Base-by-base conservation (phyloP, 148 eudicot species). In the Spergularia bocconei region DNA sequence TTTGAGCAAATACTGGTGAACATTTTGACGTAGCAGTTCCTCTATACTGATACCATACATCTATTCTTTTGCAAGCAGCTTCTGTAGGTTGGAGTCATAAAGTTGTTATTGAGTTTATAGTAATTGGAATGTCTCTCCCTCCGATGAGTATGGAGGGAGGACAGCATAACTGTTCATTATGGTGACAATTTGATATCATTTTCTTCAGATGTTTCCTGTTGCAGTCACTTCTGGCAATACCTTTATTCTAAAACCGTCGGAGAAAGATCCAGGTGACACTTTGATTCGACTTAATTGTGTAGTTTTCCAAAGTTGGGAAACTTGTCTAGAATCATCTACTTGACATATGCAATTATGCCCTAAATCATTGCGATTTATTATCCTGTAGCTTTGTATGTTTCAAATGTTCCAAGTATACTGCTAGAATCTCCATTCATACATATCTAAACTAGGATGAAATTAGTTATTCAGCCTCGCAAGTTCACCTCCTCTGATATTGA, bases 211-310 rank as follows among this genome's bases (percentile, higher is more conserved):
- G 98, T 90, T 93, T 83, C 98, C 98, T 4, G 86, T 93, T 83
- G 98, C 98, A 79, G 86, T 88, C 78, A 83, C 97, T 13, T 86
- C 93, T 73, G 98, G 98, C 58, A 93, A 93, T 80, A 93, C 98
- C 70, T 93, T 86, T 77, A 74, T 93, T 79, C 78, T 93, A 62
- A 93, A 93, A 80, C 98, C 98, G 80, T 93, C 98, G 41, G 98
- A 93, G 83, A 93, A 93, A 79, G 98, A 93, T 85, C 98, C 98
- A 85, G 98, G 98, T 93, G 69, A 76, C 53, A 63, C 72, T 13
- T 69, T 52, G 39, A 69, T 16, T 36, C 56, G 20, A 65, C 67
- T 58, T 70, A 3, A 11, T 64, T 72, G 13, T 67, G 62, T n/a
- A 41, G 77, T 62, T 41, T 36, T 73, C 38, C 20, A 60, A 3